phyloP scores from a whole-genome alignment of 768 basidiomycete species.

The Termitomyces sp. region DNA sequence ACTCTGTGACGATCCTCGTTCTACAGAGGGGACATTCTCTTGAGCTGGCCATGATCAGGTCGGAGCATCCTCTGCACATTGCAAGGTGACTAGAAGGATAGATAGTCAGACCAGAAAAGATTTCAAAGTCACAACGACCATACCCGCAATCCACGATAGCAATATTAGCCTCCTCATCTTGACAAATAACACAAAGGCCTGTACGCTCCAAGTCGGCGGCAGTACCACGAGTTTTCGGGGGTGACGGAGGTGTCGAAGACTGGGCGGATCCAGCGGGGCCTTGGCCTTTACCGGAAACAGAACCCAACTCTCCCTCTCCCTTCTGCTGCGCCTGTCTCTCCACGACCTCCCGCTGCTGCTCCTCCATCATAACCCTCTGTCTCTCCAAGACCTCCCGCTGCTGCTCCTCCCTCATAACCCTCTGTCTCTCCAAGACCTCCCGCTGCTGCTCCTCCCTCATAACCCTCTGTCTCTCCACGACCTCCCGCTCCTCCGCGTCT shows the following conservation, averaged over 20 bases:
- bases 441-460: conserved; percentile 21
- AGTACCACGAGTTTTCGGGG: conserved; percentile 31
- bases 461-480: conserved; percentile 27
- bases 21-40: conserved; percentile 89
- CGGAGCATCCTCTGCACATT: conserved; percentile 75
- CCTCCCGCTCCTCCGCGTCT: conserved; percentile 38
- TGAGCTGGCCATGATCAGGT: conserved; percentile 71
- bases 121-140: conserved; percentile 19
- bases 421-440: conserved; percentile 5
- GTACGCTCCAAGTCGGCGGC: conserved; percentile 49
- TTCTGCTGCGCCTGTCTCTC: conserved; percentile 12
- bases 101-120: neutral
- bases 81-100: conserved; percentile 52
- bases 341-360: conserved; percentile 20
- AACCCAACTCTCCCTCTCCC: conserved; percentile 9
- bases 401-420: neutral
- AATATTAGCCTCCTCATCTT: conserved; percentile 91
- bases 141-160: conserved; percentile 94
- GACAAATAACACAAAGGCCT: conserved; percentile 88
- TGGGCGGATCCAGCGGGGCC: neutral
- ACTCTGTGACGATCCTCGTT: conserved; percentile 82
- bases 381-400: conserved; percentile 26
- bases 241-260: conserved; percentile 13
- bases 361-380: conserved; percentile 18
- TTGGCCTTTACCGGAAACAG: neutral